These are phyloP conservation scores for Botryotinia narcissicola DNA, from an alignment of 2,329 filamentous ascomycete species.

Conservation along the genomic window DNA sequence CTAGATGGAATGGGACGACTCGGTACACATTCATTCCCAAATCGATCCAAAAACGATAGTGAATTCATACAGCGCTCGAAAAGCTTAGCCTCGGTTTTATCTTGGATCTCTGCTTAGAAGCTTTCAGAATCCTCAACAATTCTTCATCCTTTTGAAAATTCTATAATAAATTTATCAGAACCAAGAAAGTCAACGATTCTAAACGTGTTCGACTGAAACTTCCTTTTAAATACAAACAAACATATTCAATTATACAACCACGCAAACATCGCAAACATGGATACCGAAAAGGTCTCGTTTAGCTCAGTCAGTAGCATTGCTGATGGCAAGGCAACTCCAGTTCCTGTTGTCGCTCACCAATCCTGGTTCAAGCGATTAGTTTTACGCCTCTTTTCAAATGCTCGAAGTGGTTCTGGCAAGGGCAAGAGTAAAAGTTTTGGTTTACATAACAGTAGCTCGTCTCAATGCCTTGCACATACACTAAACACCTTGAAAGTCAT, in stretches of 20 bases:
- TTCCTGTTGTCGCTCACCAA: background rate
- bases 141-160: background rate
- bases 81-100: background rate
- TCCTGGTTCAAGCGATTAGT: background rate
- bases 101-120: background rate
- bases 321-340: background rate
- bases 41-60: background rate
- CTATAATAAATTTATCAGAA: background rate
- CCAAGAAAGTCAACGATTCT: background rate
- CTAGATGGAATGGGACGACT: background rate
- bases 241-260: background rate
- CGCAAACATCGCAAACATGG: background rate
- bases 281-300: background rate
- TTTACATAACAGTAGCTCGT: background rate
- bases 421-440: background rate
- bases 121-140: background rate
- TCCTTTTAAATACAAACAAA: background rate
- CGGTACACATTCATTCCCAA: background rate
- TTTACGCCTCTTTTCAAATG: background rate
- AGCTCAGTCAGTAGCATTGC: background rate
- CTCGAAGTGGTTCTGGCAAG: background rate
- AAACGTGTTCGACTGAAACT: background rate
- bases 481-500: accelerated
- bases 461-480: background rate
- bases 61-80: background rate